Conservation (phyloP, 495 filamentous ascomycete species). For the Neurospora sp. region DNA sequence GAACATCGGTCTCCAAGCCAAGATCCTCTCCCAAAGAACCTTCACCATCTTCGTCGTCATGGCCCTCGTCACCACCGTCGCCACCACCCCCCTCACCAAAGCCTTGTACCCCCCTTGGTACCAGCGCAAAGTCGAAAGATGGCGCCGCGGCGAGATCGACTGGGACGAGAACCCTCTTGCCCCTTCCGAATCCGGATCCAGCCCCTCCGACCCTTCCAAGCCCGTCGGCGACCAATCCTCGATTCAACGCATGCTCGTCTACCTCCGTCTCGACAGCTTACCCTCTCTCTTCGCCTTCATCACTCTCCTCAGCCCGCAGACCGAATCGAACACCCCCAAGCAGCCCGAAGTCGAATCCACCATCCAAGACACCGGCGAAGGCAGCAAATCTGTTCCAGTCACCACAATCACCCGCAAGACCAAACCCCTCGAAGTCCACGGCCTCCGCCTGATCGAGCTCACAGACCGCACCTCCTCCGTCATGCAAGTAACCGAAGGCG, state of each 20-base stretch:
- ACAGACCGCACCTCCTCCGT: constrained; percentile 90
- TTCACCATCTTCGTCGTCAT: constrained; percentile 99
- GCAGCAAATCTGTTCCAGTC: constrained; percentile 1
- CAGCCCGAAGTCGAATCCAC: neutral
- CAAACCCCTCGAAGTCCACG: constrained; percentile 67
- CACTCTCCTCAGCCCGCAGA: constrained; percentile 57
- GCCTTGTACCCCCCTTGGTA: constrained; percentile 81
- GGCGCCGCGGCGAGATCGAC: constrained; percentile 85
- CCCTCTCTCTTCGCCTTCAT: constrained; percentile 80
- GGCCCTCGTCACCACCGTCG: constrained; percentile 85
- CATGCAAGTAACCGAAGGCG: constrained; percentile 74
- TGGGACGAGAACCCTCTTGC: constrained; percentile 66
- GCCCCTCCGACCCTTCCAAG: constrained; percentile 25
- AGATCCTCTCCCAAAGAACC: constrained; percentile 73
- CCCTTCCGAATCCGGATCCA: constrained; percentile 28
- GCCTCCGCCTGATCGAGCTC: constrained; percentile 75
- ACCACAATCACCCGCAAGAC: constrained; percentile 18
- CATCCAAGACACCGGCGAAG: constrained; percentile 13
- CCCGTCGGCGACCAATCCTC: constrained; percentile 35
- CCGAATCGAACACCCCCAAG: constrained; percentile 8
- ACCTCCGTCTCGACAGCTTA: constrained; percentile 82
- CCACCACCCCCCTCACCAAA: constrained; percentile 75
- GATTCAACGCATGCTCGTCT: constrained; percentile 38
- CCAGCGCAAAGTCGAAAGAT: constrained; percentile 82
- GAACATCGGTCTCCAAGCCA: constrained; percentile 90